Conservation (phyloP, 805 yeast species). For the Saccharomycopsis malanga region DNA sequence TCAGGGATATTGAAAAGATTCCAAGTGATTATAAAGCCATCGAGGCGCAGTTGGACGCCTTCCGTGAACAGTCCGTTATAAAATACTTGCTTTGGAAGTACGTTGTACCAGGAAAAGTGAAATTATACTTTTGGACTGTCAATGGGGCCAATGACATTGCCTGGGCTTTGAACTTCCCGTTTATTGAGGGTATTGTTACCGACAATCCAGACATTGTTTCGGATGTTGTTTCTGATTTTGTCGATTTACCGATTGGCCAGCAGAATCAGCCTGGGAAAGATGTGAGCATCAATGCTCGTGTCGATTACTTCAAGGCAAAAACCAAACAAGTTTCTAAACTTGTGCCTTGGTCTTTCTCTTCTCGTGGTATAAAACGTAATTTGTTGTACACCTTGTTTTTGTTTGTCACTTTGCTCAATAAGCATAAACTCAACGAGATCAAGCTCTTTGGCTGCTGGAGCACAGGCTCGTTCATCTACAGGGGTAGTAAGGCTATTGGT, state of each 20-base stretch:
- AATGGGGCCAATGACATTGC: slow-evolving; percentile 26
- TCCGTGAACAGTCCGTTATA: neutral
- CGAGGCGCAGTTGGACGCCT: neutral
- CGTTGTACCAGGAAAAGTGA: slow-evolving; percentile 15
- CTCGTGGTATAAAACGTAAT: no score
- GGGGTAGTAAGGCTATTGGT: slow-evolving; percentile 4
- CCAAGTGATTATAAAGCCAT: neutral
- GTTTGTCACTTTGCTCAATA: neutral
- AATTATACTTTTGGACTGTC: slow-evolving; percentile 34
- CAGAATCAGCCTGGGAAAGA: neutral
- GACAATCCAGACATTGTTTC: slow-evolving; percentile 23
- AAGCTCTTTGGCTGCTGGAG: slow-evolving; percentile 1
- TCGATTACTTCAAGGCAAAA: neutral
- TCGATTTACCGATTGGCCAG: neutral
- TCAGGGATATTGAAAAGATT: neutral
- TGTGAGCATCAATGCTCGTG: neutral
- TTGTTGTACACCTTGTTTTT: neutral
- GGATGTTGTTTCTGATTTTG: neutral
- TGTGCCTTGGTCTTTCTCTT: neutral
- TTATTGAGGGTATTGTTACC: slow-evolving; percentile 24
- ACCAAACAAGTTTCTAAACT: neutral
- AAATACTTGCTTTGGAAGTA: slow-evolving; percentile 5
- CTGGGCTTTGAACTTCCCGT: slow-evolving; percentile 21
- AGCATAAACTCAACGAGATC: neutral
- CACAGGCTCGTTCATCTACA: slow-evolving; percentile 3